Base-by-base conservation (phyloP, 495 filamentous ascomycete genomes). In the Aspergillus kassunensis region DNA sequence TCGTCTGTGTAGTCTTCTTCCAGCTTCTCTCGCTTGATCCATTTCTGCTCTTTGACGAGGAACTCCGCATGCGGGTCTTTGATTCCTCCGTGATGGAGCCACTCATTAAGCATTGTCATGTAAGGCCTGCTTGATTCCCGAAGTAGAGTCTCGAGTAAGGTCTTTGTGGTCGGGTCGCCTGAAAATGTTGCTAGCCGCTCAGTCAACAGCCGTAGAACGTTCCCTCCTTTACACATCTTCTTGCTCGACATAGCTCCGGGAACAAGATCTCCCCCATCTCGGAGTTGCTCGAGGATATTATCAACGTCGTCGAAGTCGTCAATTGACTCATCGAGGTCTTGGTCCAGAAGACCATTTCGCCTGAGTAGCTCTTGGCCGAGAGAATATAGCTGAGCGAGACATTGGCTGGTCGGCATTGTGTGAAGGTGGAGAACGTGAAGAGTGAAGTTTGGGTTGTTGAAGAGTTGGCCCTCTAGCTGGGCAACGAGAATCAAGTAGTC, bases 1-100 rank as follows among this genome's bases (percentile, higher is more conserved):
- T 97, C 93, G 61, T 98, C 93, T 0, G 91, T 97, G 59, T 97
- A 98, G 68, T 98, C 93, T 60, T 96, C 84, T 63, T 97, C 90
- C 10, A 98, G 72, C 59, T 87, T 80, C 60, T 97, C 95, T 16
- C 93, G 81, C 47, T 85, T 85, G 59, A 98, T 97, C 60, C 90
- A 93, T 68, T 92, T 92, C 63, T 96, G 91, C 66, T 98, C 93
- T 56, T 90, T 95, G 55, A 98, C 84, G 31, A 98, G 71, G 61
- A 98, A 98, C 64, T 98, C 93, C 11, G 80, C 82, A 65, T 97
- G 95, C 2, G 92, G 90, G 66, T 98, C 93, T 63, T 85, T 88
- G 64, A 98, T 97, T 33, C 86, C 89, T 15, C 93, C 93, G 61
- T 95, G 91, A 62, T 98, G 93, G 19, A 98, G 68, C 95, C 93